Evolutionary conservation across 2,329 filamentous ascomycete genomes (phyloP).

Genomic region (Cercospora sojina): DNA sequence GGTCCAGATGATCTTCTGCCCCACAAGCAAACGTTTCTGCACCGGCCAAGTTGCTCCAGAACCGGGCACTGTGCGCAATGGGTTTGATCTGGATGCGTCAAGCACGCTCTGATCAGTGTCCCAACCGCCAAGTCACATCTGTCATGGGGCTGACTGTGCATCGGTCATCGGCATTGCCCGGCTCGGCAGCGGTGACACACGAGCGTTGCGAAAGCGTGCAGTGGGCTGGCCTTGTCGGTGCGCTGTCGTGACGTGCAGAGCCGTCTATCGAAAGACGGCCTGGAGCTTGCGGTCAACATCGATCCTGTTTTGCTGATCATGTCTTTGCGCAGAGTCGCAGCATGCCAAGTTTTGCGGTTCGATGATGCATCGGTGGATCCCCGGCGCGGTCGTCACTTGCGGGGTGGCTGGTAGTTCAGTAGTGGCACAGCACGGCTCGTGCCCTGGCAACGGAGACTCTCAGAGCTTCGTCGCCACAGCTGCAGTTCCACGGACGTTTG

Average conservation of each 20-base stretch:
- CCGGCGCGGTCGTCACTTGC: not conserved
- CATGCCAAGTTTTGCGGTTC: not conserved
- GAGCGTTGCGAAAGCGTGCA: not conserved
- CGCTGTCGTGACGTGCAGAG: not conserved
- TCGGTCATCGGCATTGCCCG: not conserved
- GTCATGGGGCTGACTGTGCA: not conserved
- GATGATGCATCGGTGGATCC: not conserved
- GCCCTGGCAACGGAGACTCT: not conserved
- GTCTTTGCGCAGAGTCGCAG: not conserved
- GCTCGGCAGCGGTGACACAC: not conserved
- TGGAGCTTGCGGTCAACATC: not conserved
- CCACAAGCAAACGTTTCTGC: not conserved
- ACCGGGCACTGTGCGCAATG: not conserved
- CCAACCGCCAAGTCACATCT: not conserved
- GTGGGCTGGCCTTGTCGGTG: not conserved
- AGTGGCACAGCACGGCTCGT: not conserved
- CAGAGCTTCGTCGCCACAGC: not conserved
- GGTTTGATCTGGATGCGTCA: not conserved
- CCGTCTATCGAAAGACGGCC: not conserved
- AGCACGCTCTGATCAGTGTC: not conserved
- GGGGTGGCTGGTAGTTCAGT: not conserved
- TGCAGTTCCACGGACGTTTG: not conserved
- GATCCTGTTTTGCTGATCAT: slow-evolving; percentile 1
- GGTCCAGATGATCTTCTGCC: not conserved
- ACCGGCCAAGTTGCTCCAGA: not conserved